A percentile compares a stretch with the other conserved stretches of the same genome.
These are phyloP conservation scores for Magnolia officinalis DNA, from an alignment of 164 flowering plant species.

Conservation along the genomic window DNA sequence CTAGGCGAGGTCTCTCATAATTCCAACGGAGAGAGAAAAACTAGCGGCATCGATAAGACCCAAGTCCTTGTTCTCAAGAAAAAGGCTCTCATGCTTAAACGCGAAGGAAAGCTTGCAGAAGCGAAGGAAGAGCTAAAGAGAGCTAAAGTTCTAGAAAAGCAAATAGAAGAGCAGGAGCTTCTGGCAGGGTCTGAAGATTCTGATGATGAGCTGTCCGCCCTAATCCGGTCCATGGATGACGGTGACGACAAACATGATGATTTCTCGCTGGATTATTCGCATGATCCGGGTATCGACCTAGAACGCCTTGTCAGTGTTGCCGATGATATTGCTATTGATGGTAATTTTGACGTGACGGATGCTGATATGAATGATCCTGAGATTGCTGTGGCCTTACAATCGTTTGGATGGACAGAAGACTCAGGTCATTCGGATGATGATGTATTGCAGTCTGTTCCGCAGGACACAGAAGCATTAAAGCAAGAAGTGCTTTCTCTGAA, in stretches of 20 bases:
- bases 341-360: slow-evolving; percentile 70
- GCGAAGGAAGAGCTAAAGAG: slow-evolving; percentile 92
- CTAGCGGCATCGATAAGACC: slow-evolving; percentile 42
- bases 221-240: slow-evolving; percentile 59
- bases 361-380: slow-evolving; percentile 88
- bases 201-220: slow-evolving; percentile 78
- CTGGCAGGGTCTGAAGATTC: slow-evolving; percentile 76
- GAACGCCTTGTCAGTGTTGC: slow-evolving; percentile 33
- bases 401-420: slow-evolving; percentile 85
- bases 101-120: slow-evolving; percentile 88
- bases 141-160: slow-evolving; percentile 80
- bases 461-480: slow-evolving; percentile 36
- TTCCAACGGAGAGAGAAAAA: slow-evolving; percentile 24
- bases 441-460: slow-evolving; percentile 18
- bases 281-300: slow-evolving; percentile 34
- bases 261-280: slow-evolving; percentile 19
- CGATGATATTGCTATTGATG: slow-evolving; percentile 44
- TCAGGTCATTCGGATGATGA: slow-evolving; percentile 24
- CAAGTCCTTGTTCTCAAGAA: slow-evolving; percentile 68
- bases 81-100: slow-evolving; percentile 74
- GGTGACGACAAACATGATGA: slow-evolving; percentile 35
- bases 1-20: slow-evolving; percentile 45
- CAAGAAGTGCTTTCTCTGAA: slow-evolving; percentile 62
- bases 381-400: slow-evolving; percentile 54
- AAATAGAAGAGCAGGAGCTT: slow-evolving; percentile 83